Conservation (phyloP, 148 eudicot species). For the Silene uniflora region DNA sequence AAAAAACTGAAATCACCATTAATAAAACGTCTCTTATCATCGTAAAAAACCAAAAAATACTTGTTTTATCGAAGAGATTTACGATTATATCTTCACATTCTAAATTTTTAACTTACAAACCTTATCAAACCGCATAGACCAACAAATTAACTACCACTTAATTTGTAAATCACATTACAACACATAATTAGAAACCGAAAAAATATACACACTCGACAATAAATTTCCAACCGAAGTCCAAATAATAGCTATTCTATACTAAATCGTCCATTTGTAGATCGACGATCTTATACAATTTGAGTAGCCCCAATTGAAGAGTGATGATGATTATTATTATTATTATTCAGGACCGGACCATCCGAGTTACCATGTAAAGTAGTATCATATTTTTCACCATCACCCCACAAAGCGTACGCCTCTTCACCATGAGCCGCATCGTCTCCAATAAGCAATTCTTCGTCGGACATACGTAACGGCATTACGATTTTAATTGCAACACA, state of each 20-base stretch:
- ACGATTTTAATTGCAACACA: constrained; percentile 33
- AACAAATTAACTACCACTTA: background rate
- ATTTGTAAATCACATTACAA: background rate
- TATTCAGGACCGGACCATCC: constrained; percentile 3
- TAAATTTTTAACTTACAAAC: too few relatives aligned
- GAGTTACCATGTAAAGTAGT: constrained; percentile 27
- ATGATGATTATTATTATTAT: background rate
- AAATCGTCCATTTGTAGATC: background rate
- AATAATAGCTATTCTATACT: background rate
- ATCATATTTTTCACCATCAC: constrained; percentile 58
- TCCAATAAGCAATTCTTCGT: constrained; percentile 46
- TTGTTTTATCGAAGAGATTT: too few relatives aligned
- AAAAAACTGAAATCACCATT: too few relatives aligned
- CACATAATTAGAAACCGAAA: too few relatives aligned
- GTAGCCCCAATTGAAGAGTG: constrained; percentile 46
- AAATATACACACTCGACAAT: too few relatives aligned
- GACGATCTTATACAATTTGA: constrained; percentile 37
- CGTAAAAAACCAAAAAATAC: too few relatives aligned
- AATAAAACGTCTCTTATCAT: too few relatives aligned
- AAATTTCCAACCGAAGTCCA: background rate
- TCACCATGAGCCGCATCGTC: constrained; percentile 73
- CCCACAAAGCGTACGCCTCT: constrained; percentile 74
- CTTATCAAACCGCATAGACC: too few relatives aligned
- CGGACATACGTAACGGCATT: constrained; percentile 52
- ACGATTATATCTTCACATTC: too few relatives aligned